Evolutionary conservation across 2,329 filamentous ascomycete genomes (phyloP).

Genomic region (Myriosclerotinia duriaeana): DNA sequence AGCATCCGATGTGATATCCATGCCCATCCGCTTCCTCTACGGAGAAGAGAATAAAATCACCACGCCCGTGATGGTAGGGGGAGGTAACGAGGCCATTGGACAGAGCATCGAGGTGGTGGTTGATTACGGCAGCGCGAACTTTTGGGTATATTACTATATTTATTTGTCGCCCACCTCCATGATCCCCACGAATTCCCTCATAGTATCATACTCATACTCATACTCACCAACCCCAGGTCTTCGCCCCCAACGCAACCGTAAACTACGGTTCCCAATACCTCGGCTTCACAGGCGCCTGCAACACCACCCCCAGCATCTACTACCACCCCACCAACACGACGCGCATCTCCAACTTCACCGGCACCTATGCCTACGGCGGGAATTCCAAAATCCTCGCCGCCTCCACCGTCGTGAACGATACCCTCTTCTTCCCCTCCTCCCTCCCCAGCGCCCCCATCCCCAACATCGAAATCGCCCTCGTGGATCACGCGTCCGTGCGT

Average conservation of each 20-base stretch:
- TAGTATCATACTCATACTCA: neutral
- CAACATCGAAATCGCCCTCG: constrained; percentile 8
- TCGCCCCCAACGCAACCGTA: constrained; percentile 15
- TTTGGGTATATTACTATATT: constrained; percentile 14
- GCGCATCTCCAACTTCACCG: neutral
- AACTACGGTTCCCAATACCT: constrained; percentile 17
- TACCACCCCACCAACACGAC: neutral
- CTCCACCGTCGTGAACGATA: neutral
- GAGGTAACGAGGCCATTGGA: neutral
- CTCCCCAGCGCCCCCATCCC: constrained; percentile 4
- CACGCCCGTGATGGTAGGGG: neutral
- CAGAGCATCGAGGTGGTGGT: constrained; percentile 16
- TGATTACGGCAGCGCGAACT: constrained; percentile 22
- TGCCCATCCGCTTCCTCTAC: constrained; percentile 10
- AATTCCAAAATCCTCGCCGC: constrained; percentile 15
- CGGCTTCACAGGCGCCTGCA: constrained; percentile 12
- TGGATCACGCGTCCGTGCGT: neutral
- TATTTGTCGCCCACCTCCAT: neutral
- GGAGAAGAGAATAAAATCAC: constrained; percentile 7
- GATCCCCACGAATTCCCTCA: too few relatives aligned
- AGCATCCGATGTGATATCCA: neutral
- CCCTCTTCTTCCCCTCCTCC: neutral
- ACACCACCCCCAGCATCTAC: neutral
- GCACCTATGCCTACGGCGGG: neutral
- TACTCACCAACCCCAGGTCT: neutral